Conservation (phyloP, 2,329 filamentous ascomycete species). For the Ophiocordyceps camponoti-saundersi region DNA sequence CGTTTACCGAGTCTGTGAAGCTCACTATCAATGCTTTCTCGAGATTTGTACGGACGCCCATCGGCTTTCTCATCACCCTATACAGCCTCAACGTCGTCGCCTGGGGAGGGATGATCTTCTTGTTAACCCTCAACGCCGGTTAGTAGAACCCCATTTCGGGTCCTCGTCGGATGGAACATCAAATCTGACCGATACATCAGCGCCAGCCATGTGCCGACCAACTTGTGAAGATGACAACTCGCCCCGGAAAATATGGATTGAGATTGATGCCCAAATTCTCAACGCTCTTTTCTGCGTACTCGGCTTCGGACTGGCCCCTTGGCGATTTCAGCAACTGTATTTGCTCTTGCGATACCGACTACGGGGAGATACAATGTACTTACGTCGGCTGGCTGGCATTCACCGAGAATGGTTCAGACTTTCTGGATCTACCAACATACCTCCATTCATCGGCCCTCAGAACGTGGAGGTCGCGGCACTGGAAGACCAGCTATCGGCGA, state of each 20-base stretch:
- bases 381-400: slow-evolving; percentile 56
- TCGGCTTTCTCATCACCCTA: slow-evolving; percentile 61
- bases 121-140: slow-evolving; percentile 57
- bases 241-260: slow-evolving; percentile 68
- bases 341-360: slow-evolving; percentile 51
- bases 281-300: slow-evolving; percentile 79
- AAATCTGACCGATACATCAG: slow-evolving; percentile 6
- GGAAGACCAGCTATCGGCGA: slow-evolving; percentile 15
- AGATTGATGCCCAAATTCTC: slow-evolving; percentile 62
- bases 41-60: slow-evolving; percentile 56
- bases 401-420: slow-evolving; percentile 64
- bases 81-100: slow-evolving; percentile 73
- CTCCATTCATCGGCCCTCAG: slow-evolving; percentile 32
- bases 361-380: slow-evolving; percentile 29
- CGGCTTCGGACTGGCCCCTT: slow-evolving; percentile 68
- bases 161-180: neutral
- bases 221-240: slow-evolving; percentile 58
- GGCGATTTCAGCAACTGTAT: slow-evolving; percentile 68
- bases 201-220: slow-evolving; percentile 55
- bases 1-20: slow-evolving; percentile 39
- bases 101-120: slow-evolving; percentile 84
- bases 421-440: slow-evolving; percentile 43
- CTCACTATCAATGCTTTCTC: slow-evolving; percentile 46
- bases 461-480: slow-evolving; percentile 25
- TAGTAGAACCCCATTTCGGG: slow-evolving; percentile 1